phyloP scores from a whole-genome alignment of 768 basidiomycete genomes.

The Calvatia gigantea region DNA sequence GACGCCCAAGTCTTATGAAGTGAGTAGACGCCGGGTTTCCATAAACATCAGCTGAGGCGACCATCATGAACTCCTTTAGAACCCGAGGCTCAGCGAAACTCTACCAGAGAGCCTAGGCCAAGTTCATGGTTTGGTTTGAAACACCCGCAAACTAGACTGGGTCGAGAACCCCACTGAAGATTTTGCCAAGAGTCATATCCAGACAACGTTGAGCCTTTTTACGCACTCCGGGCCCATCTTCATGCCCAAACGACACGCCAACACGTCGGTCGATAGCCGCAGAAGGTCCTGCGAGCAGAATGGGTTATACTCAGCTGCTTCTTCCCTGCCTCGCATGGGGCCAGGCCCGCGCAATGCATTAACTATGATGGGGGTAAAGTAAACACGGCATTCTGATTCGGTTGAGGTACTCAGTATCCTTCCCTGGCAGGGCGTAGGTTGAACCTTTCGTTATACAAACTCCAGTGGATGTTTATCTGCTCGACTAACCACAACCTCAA shows the following conservation, averaged over 20 bases:
- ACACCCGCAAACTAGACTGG: background rate
- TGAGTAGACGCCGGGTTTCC: conserved; percentile 3
- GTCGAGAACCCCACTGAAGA: background rate
- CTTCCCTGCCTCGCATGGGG: background rate
- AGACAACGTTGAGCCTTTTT: no score
- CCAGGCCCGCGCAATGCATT: no score
- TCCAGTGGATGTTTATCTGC: conserved; percentile 73
- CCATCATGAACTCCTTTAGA: background rate
- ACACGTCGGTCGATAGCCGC: background rate
- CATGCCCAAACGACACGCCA: background rate
- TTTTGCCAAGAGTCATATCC: no score
- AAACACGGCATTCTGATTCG: conserved; percentile 11
- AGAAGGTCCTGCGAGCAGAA: conserved; percentile 4
- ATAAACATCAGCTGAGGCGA: conserved; percentile 2
- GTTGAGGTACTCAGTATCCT: background rate
- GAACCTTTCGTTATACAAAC: conserved; percentile 43
- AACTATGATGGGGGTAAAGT: conserved; percentile 2
- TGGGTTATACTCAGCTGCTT: conserved; percentile 1
- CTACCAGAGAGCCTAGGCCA: background rate
- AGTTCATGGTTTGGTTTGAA: background rate
- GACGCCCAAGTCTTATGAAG: background rate
- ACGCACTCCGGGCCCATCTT: no score
- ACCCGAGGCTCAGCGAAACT: background rate
- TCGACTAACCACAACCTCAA: conserved; percentile 70
- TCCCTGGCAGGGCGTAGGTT: background rate